Base-by-base conservation (phyloP, 2,329 filamentous ascomycete species). In the Phaeophleospora eucalypticola region DNA sequence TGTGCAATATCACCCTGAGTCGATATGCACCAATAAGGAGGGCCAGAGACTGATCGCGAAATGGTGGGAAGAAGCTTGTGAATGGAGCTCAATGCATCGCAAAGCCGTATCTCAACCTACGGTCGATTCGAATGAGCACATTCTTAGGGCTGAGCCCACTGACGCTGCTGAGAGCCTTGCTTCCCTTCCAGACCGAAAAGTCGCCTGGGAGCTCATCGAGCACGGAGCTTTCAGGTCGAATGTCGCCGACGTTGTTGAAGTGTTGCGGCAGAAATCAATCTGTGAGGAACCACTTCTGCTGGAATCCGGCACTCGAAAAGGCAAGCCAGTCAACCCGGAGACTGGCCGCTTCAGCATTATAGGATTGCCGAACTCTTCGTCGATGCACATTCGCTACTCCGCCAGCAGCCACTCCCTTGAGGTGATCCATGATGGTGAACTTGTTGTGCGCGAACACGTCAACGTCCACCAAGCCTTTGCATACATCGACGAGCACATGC, bases 1-100 rank as follows among this genome's bases (percentile, higher is more conserved):
- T 0, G 75, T 95, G 15, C 90, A 95, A 62, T 95, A 93, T 59
- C 89, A 95, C 61, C 89, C 89, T 0, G 89, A 96, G 66, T 95
- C 88, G 0, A 80, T 89, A 12, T 95, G 89, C 65, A 94, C 89
- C 3, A 86, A 87, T 33, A 69, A 74, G 3, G 77, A 78, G 49
- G 83, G 86, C 1, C 78, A 76, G 16, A 69, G 71, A 12, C 73
- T 95, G 19, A 73, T 95, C 29, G 67, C 67, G 41, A 88, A 87
- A 59, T 95, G 89, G 88, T 93, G 89, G 76, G 62, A 66, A 3
- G 74, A 81, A 60, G 82, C 83, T 1, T 68, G 45, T 41, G 38
- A 40, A 8, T 59, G 56, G 58, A 56, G 54, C 4, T 48, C 38
- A 17, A 34, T 1, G 1, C 36, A 19, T 29, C 24, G 24, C 24